phyloP scores from a whole-genome alignment of 805 yeast species.

The Ogataea paradorogensis region DNA sequence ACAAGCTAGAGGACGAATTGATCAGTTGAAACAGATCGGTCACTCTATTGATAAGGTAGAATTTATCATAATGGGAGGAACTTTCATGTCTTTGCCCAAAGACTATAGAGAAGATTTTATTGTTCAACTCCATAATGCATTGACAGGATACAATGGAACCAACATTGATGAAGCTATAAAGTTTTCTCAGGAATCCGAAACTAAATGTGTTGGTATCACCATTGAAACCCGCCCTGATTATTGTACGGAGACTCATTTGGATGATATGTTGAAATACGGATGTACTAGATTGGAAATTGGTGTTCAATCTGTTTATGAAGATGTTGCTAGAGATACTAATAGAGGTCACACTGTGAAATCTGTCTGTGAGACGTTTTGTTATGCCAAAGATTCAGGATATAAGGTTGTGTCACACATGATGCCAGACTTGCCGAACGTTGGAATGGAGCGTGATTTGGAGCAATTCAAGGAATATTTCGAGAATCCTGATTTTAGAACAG shows the following conservation, averaged over 20 bases:
- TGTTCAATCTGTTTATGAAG: conserved; percentile 95
- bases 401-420: conserved; percentile 98
- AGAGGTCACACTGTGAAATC: conserved; percentile 97
- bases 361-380: conserved; percentile 91
- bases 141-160: conserved; percentile 86
- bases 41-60: conserved; percentile 97
- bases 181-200: conserved; percentile 89
- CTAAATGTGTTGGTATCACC: conserved; percentile 97
- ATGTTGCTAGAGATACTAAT: conserved; percentile 96
- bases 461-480: conserved; percentile 96
- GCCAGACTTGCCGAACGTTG: conserved; percentile 99
- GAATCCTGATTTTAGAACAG: conserved; percentile 95
- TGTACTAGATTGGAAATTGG: conserved; percentile 97
- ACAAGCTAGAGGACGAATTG: conserved; percentile 96
- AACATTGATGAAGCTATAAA: conserved; percentile 87
- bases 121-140: conserved; percentile 87
- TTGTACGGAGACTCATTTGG: conserved; percentile 91
- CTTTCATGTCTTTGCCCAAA: conserved; percentile 91
- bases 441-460: conserved; percentile 95
- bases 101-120: conserved; percentile 90
- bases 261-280: conserved; percentile 94
- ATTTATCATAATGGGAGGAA: conserved; percentile 98
- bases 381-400: conserved; percentile 98
- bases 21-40: conserved; percentile 91
- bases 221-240: conserved; percentile 98